Evolutionary conservation across 2,329 filamentous ascomycete species (phyloP).

Genomic region (Bipolaris zeicola): DNA sequence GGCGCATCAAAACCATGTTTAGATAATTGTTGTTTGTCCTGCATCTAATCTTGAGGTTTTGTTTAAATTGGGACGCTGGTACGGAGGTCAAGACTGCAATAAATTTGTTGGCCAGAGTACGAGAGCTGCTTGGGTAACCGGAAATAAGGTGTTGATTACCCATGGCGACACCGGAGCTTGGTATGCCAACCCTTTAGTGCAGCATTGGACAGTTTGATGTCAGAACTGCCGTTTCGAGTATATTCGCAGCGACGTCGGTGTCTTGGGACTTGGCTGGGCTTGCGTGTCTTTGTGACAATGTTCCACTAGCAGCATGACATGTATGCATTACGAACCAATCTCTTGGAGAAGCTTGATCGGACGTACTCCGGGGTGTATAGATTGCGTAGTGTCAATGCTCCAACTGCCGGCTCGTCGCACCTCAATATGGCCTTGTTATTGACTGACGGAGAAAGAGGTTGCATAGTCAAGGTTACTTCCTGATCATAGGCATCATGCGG

Average conservation of each 20-base stretch:
- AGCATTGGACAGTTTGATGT: constrained; percentile 30
- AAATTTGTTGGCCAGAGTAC: background rate
- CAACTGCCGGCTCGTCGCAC: background rate
- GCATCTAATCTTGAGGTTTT: background rate
- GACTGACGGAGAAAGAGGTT: background rate
- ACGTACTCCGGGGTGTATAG: background rate
- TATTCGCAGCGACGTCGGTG: constrained; percentile 20
- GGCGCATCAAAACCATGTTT: constrained; percentile 1
- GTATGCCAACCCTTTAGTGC: constrained; percentile 48
- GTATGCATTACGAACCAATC: background rate
- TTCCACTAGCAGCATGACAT: background rate
- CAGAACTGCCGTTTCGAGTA: constrained; percentile 36
- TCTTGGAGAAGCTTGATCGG: background rate
- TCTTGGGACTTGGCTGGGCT: constrained; percentile 18
- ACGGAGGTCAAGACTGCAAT: background rate
- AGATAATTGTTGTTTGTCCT: background rate
- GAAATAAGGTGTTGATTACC: constrained; percentile 19
- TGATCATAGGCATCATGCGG: constrained; percentile 40
- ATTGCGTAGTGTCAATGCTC: background rate
- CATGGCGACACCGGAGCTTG: constrained; percentile 34
- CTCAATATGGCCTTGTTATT: background rate
- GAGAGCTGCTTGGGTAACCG: constrained; percentile 1
- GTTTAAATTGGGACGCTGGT: background rate
- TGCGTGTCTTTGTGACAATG: background rate
- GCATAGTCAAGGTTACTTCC: background rate